Percentiles rank a stretch among this genome's conserved stretches.
phyloP scores from a whole-genome alignment of 1,139 yeast species.

The Kodamaea sp. region DNA sequence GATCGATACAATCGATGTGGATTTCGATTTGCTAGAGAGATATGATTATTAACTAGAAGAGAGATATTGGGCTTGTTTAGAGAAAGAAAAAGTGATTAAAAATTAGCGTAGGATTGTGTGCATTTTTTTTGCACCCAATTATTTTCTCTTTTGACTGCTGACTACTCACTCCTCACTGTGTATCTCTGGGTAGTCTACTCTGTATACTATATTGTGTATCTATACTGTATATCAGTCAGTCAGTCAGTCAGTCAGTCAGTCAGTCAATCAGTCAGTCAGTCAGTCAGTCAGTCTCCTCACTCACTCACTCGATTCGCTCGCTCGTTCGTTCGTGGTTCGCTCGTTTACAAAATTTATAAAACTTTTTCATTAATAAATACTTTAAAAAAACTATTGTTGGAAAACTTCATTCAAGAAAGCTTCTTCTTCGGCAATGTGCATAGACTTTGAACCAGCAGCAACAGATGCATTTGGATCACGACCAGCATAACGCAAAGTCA shows the following conservation, averaged over 20 bases:
- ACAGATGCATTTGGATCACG: slow-evolving; percentile 98
- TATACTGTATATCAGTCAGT: too few relatives aligned
- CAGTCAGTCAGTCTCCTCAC: too few relatives aligned
- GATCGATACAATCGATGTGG: slow-evolving; percentile 19
- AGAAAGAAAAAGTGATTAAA: background rate
- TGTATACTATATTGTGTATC: too few relatives aligned
- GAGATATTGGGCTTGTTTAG: too few relatives aligned
- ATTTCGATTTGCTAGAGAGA: slow-evolving; percentile 11
- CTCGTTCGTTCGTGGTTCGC: too few relatives aligned
- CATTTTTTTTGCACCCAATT: too few relatives aligned
- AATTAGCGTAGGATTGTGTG: background rate
- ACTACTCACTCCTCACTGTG: too few relatives aligned
- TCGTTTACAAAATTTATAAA: background rate
- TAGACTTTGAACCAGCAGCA: slow-evolving; percentile 94
- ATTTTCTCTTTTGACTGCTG: too few relatives aligned
- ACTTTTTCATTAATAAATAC: slow-evolving; percentile 7
- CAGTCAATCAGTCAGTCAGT: too few relatives aligned
- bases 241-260: too few relatives aligned
- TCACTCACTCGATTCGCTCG: too few relatives aligned
- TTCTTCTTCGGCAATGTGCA: slow-evolving; percentile 87
- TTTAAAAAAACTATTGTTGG: slow-evolving; percentile 19
- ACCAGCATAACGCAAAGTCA: slow-evolving; percentile 80
- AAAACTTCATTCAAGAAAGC: slow-evolving; percentile 80
- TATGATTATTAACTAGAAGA: slow-evolving; percentile 9
- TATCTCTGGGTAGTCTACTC: too few relatives aligned